A percentile compares a stretch with the other conserved stretches of the same genome.
phyloP scores from a whole-genome alignment of 2,329 filamentous ascomycete species.

The Pseudocercospora vitis region DNA sequence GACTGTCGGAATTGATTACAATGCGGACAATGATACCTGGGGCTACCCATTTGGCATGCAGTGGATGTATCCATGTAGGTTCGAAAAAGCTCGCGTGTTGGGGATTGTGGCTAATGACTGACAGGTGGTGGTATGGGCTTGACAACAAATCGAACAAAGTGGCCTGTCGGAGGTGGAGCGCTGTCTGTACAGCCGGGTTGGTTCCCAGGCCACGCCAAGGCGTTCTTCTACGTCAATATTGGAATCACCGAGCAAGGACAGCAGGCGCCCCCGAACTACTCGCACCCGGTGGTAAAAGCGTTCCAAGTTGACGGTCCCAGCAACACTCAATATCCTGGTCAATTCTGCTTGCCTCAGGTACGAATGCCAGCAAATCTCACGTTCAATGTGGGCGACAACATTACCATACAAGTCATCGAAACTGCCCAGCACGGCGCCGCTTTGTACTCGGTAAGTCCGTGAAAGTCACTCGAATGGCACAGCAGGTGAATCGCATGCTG shows the following conservation, averaged over 20 bases:
- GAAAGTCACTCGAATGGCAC: background rate
- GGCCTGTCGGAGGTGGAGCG: slow-evolving; percentile 86
- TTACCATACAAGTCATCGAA: slow-evolving; percentile 87
- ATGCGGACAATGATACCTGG: slow-evolving; percentile 16
- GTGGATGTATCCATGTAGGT: slow-evolving; percentile 91
- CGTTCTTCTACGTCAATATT: slow-evolving; percentile 86
- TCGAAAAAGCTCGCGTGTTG: background rate
- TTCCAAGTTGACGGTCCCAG: slow-evolving; percentile 82
- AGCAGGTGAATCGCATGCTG: slow-evolving; percentile 2
- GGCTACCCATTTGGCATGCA: slow-evolving; percentile 78
- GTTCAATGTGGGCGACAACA: slow-evolving; percentile 77
- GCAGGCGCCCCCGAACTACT: slow-evolving; percentile 79
- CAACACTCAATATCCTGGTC: slow-evolving; percentile 76
- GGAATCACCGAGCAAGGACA: slow-evolving; percentile 59
- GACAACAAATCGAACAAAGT: slow-evolving; percentile 82
- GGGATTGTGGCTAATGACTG: slow-evolving; percentile 14
- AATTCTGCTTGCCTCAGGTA: slow-evolving; percentile 86
- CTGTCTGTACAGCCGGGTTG: slow-evolving; percentile 89
- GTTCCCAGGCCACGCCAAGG: slow-evolving; percentile 84
- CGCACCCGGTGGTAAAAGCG: slow-evolving; percentile 72
- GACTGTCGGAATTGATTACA: slow-evolving; percentile 48
- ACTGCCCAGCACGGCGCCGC: slow-evolving; percentile 78
- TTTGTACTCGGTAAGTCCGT: slow-evolving; percentile 69
- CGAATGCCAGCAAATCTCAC: slow-evolving; percentile 71
- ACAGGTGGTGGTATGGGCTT: slow-evolving; percentile 79